These are phyloP conservation scores for Chalciporus piperatoides DNA, from an alignment of 1,284 basidiomycete species.

Conservation along the genomic window DNA sequence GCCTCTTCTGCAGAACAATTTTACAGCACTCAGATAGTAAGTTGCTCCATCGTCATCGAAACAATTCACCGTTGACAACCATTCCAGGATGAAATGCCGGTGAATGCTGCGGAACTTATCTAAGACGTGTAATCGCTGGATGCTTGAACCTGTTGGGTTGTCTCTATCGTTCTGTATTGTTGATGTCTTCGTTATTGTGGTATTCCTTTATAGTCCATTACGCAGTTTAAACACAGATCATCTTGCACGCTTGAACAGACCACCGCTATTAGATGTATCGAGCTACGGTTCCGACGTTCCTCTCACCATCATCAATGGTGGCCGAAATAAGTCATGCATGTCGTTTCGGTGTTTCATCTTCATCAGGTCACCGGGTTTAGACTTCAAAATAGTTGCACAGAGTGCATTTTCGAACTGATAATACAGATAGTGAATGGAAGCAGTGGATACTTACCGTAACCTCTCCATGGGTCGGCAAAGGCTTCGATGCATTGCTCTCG, in stretches of 20 bases:
- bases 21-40: slow-evolving; percentile 85
- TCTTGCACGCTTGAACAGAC: not conserved
- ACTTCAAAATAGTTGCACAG: not conserved
- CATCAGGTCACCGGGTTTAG: not conserved
- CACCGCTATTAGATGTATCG: not conserved
- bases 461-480: slow-evolving; percentile 12
- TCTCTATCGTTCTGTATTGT: slow-evolving; percentile 17
- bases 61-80: slow-evolving; percentile 4
- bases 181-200: slow-evolving; percentile 36
- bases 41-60: slow-evolving; percentile 26
- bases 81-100: slow-evolving; percentile 86
- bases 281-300: not conserved
- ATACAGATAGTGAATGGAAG: slow-evolving; percentile 9
- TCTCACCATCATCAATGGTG: not conserved
- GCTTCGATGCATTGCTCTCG: slow-evolving; percentile 15
- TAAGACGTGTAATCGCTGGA: slow-evolving; percentile 32
- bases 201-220: slow-evolving; percentile 30
- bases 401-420: slow-evolving; percentile 1
- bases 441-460: slow-evolving; percentile 4
- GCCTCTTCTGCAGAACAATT: slow-evolving; percentile 62
- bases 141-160: slow-evolving; percentile 2
- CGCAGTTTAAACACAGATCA: not conserved
- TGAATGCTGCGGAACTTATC: slow-evolving; percentile 86
- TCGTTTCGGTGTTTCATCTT: not conserved
- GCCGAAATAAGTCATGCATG: not conserved